These are phyloP conservation scores for Xylaria venustula DNA, from an alignment of 495 filamentous ascomycete genomes.

Conservation along the genomic window DNA sequence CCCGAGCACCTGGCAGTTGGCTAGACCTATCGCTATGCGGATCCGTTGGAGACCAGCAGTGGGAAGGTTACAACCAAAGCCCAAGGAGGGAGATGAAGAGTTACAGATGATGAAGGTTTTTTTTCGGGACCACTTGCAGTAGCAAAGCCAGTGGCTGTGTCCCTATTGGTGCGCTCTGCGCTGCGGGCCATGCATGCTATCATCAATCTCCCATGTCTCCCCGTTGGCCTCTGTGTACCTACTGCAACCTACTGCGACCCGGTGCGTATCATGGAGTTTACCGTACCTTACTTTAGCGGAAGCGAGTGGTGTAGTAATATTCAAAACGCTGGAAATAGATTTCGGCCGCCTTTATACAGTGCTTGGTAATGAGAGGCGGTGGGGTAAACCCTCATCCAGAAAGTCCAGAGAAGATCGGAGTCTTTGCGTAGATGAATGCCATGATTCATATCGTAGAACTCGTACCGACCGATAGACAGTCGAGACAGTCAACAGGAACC, in stretches of 20 bases:
- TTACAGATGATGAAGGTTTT: conserved; percentile 2
- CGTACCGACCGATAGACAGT: no score
- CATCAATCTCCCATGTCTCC: conserved; percentile 1
- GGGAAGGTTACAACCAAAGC: conserved; percentile 3
- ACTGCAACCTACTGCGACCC: conserved; percentile 2
- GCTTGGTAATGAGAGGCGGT: background rate
- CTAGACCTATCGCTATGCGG: conserved; percentile 5
- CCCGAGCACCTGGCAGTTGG: conserved; percentile 4
- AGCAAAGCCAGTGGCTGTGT: conserved; percentile 5
- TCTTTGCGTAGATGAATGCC: no score
- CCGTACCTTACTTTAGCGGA: conserved; percentile 13
- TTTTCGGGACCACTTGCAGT: conserved; percentile 14
- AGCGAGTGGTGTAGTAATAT: conserved; percentile 1
- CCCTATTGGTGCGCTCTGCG: conserved; percentile 14
- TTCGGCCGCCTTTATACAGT: background rate
- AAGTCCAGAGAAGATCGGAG: background rate
- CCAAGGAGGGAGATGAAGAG: background rate
- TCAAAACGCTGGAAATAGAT: background rate
- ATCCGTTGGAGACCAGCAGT: conserved; percentile 2
- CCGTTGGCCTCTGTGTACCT: background rate
- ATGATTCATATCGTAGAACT: no score
- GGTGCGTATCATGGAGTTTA: conserved; percentile 11
- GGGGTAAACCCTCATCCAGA: background rate
- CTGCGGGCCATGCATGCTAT: conserved; percentile 8
- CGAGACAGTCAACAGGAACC: background rate